Conservation (phyloP, 768 basidiomycete genomes). For the Suillus clintonianus region DNA sequence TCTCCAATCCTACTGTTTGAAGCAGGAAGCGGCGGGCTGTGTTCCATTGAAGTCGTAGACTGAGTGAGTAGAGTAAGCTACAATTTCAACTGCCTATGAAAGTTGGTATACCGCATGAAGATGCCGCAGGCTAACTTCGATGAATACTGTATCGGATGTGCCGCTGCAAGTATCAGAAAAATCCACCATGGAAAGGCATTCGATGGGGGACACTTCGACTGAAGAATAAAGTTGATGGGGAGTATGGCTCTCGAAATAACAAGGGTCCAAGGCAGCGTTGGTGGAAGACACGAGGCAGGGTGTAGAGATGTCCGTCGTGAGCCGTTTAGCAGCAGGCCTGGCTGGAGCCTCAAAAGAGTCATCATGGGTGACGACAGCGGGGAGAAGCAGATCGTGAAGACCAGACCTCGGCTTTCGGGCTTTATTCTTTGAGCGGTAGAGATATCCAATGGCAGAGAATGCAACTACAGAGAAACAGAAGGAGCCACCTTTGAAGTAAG, state of each 20-base stretch:
- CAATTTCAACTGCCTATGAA: background rate
- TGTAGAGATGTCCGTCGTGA: background rate
- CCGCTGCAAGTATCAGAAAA: background rate
- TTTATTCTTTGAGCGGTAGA: conserved; percentile 1
- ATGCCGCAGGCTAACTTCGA: background rate
- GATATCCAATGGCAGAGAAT: background rate
- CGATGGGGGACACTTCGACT: background rate
- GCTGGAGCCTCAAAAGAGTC: background rate
- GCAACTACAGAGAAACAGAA: background rate
- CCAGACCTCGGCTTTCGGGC: background rate
- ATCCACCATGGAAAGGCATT: background rate
- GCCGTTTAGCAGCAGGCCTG: background rate
- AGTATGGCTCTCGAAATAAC: background rate
- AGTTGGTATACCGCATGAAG: background rate
- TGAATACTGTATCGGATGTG: background rate
- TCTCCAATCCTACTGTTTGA: background rate
- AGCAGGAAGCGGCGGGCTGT: background rate
- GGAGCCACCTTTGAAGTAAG: conserved; percentile 1
- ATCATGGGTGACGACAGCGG: background rate
- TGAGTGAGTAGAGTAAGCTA: background rate
- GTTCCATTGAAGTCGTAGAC: background rate
- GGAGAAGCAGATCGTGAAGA: background rate
- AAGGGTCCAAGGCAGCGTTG: conserved; percentile 8
- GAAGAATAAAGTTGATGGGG: background rate
- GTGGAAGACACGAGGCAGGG: conserved; percentile 5